A percentile compares a stretch with the other conserved stretches of the same genome.
phyloP scores from a whole-genome alignment of 1,284 basidiomycete genomes.

The Moesziomyces sp. region DNA sequence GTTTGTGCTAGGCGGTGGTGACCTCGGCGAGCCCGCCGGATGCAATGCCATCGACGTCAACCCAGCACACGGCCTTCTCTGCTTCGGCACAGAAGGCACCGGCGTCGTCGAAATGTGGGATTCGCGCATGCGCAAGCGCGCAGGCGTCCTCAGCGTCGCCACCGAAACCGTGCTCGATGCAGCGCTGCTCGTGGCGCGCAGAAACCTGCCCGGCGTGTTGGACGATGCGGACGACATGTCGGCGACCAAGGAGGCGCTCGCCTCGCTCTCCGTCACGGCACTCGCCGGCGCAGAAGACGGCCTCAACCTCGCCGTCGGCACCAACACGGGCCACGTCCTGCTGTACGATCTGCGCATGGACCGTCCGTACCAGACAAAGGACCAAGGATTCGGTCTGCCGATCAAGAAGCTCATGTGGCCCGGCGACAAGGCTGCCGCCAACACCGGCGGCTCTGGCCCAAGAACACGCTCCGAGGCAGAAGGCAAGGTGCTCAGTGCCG shows the following conservation, averaged over 20 bases:
- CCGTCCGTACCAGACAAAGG: constrained; percentile 86
- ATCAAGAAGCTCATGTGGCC: constrained; percentile 90
- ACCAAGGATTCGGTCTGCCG: constrained; percentile 95
- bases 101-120: constrained; percentile 97
- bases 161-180: constrained; percentile 69
- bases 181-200: constrained; percentile 66
- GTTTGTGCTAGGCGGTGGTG: constrained; percentile 56
- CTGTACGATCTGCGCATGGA: constrained; percentile 92
- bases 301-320: constrained; percentile 91
- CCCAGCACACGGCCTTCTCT: constrained; percentile 88
- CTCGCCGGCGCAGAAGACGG: constrained; percentile 81
- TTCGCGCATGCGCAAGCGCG: constrained; percentile 80
- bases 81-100: constrained; percentile 82
- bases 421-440: constrained; percentile 74
- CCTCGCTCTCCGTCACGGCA: constrained; percentile 79
- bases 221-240: constrained; percentile 56
- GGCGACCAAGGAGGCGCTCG: constrained; percentile 57
- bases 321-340: constrained; percentile 91
- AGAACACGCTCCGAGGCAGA: constrained; percentile 72
- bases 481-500: constrained; percentile 62
- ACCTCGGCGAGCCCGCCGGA: constrained; percentile 74
- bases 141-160: constrained; percentile 83
- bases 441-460: constrained; percentile 73
- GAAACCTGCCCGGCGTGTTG: constrained; percentile 64
- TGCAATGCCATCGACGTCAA: constrained; percentile 95